Conservation (phyloP, 192 early-diverging fungal species). For the Rhizophlyctis rosea region DNA sequence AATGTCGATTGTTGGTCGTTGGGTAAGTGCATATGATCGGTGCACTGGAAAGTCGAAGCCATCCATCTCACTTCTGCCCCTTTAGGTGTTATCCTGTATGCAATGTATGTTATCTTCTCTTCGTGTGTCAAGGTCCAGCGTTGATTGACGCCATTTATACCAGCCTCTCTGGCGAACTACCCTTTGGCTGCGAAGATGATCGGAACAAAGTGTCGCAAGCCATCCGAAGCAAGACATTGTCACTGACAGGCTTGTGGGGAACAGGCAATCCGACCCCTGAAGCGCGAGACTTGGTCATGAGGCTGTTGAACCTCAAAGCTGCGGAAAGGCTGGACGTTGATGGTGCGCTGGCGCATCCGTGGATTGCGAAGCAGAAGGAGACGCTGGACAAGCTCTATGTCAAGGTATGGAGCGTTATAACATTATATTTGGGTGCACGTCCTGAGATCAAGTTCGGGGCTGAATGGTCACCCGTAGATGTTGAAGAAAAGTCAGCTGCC, state of each 20-base stretch:
- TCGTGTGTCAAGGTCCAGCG: neutral
- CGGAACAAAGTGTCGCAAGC: neutral
- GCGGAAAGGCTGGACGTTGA: conserved; percentile 47
- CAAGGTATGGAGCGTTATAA: neutral
- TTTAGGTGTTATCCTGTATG: conserved; percentile 22
- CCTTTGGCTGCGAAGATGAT: conserved; percentile 19
- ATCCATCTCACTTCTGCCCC: neutral
- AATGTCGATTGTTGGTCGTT: conserved; percentile 30
- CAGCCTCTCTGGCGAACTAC: conserved; percentile 20
- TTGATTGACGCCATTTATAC: neutral
- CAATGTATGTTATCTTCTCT: conserved; percentile 14
- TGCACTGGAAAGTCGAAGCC: neutral
- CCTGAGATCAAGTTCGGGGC: no score
- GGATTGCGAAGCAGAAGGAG: conserved; percentile 40
- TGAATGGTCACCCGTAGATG: no score
- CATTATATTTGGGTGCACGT: no score
- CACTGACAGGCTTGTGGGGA: conserved; percentile 8
- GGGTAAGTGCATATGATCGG: neutral
- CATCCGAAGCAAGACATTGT: neutral
- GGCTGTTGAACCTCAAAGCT: conserved; percentile 49
- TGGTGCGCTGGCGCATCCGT: conserved; percentile 51
- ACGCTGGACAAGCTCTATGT: conserved; percentile 14
- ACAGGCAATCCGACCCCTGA: neutral
- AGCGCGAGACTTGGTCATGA: conserved; percentile 35
- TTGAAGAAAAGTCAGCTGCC: no score